Evolutionary conservation across 768 basidiomycete genomes (phyloP).

Genomic region (Suillus bovinus): DNA sequence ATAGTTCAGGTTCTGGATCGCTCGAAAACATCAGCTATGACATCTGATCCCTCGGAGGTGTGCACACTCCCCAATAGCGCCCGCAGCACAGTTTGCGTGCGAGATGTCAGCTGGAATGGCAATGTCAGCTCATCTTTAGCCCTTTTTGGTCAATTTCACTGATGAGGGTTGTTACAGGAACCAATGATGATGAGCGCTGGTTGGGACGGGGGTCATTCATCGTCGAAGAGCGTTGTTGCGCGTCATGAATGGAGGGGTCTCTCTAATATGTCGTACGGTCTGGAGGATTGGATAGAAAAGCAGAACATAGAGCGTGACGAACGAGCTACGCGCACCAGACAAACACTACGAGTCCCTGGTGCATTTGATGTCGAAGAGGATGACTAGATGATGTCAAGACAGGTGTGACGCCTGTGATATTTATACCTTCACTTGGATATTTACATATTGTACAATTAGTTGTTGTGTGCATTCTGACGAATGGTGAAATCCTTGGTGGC

Average conservation of each 20-base stretch:
- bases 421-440: neutral
- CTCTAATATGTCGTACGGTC: slow-evolving; percentile 58
- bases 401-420: neutral
- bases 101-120: slow-evolving; percentile 96
- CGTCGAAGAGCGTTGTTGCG: slow-evolving; percentile 64
- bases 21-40: slow-evolving; percentile 65
- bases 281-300: slow-evolving; percentile 81
- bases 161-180: slow-evolving; percentile 46
- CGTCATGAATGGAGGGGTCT: slow-evolving; percentile 97
- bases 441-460: slow-evolving; percentile 1
- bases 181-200: slow-evolving; percentile 91
- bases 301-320: slow-evolving; percentile 36
- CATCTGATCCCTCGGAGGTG: slow-evolving; percentile 68
- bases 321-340: slow-evolving; percentile 11
- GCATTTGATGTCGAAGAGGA: slow-evolving; percentile 24
- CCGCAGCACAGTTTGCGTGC: slow-evolving; percentile 58
- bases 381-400: slow-evolving; percentile 11
- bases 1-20: slow-evolving; percentile 86
- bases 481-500: neutral
- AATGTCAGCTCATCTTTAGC: slow-evolving; percentile 10
- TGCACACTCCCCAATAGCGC: slow-evolving; percentile 26
- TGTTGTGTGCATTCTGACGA: neutral
- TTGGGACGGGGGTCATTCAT: slow-evolving; percentile 64
- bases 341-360: slow-evolving; percentile 25
- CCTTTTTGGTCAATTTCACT: neutral